Evolutionary conservation across 1,139 yeast genomes (phyloP), one percentile per base, ranked within the genome.

Genomic region (Saccharomyces pastorianus): DNA sequence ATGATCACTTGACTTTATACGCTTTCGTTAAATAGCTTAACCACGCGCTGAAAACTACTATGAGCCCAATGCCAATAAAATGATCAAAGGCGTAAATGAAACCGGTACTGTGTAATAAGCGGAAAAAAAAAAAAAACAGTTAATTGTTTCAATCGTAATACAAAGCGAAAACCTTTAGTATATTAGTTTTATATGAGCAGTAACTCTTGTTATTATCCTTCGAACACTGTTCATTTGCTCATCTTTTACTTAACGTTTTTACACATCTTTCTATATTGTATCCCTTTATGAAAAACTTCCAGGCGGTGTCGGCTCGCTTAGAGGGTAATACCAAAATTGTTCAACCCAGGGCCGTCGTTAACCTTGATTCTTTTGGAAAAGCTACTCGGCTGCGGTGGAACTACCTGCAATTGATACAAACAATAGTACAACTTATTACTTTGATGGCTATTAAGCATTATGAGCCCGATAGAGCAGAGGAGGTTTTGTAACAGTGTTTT

Each of bases 341-440:
- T 87, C 71, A 82, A 77, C 1, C 73, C 70, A 0, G 77, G 65
- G 0, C 89, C 88, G 46, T 75, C 73, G 48, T 74, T 73, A 2
- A 84, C 53, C 63, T 82, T 82, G 47, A 61, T 69, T 66, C 84
- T 85, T 1, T 69, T 61, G 61, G 53, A 72, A 31, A 17, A 53
- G 38, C 32, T 6, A 8, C 27, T 9, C 20, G 11, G 17, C 23
- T 44, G 42, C n/a, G 25, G 20, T 11, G 13, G 11, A 38, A 20
- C 14, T 25, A 25, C 27, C 28, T 25, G 42, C 49, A 82, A 78
- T 55, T 75, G 73, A 60, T 78, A 84, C 9, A 89, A 74, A 83
- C 91, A 81, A 67, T 91, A 91, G 0, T 84, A 87, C n/a, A 91
- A 77, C 64, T 90, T 89, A 52, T 78, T 76, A 0, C 96, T 84